Base-by-base conservation (phyloP, 2,329 filamentous ascomycete species). In the Calonectria hawksworthii region DNA sequence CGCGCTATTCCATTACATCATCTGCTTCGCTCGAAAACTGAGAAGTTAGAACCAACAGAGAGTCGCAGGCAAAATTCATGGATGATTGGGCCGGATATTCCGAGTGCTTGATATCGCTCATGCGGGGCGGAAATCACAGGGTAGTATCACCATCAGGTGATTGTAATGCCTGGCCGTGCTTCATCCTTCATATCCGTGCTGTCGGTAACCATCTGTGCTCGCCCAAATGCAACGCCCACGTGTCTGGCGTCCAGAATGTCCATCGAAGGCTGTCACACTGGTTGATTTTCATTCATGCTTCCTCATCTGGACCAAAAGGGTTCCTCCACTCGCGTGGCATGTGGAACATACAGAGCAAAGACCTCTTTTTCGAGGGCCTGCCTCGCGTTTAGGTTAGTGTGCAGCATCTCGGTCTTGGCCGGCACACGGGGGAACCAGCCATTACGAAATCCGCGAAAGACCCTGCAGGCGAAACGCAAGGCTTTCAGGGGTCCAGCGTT, bases 121-220 rank as follows among this genome's bases (percentile, higher is more conserved):
- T 61, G 56, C 56, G 56, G 56, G 54, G 56, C 70, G 54, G 65
- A 73, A 64, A 68, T 51, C 28, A 59, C 38, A 41, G 30, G n/a
- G 51, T 51, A 32, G 38, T 34, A 70, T 65, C 51, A n/a, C n/a
- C 61, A 30, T 14, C 16, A 73, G 56, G 38, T 51, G 65, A 72
- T 28, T 28, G 41, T 59, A 36, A 51, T 18, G 23, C 44, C 34
- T 64, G 54, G 41, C 34, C 38, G 21, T 50, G 67, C 41, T 61
- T 21, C 61, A 47, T 47, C 41, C 41, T 47, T 10, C 16, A 44
- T 47, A 44, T 47, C 38, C 56, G 70, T 69, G 21, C 28, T 41
- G 38, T 50, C 30, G 18, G 21, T 67, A 64, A 54, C 36, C 28
- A 59, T 64, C 36, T 52, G 70, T 69, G 71, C 65, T 68, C 13